phyloP scores from a whole-genome alignment of 768 basidiomycete genomes.

The Phylloporus sp. region DNA sequence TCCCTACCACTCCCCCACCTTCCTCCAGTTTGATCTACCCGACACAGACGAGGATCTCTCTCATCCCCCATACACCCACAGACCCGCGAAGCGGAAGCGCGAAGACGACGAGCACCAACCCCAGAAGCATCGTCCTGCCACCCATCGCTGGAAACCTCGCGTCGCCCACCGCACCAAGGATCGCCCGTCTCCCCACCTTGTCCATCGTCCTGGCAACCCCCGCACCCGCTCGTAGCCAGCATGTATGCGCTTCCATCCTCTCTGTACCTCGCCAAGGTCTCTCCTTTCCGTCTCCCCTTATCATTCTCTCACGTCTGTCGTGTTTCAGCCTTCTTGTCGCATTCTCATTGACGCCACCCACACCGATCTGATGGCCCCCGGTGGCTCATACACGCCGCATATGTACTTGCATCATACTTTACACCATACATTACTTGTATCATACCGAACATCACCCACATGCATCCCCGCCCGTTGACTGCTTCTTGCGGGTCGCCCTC shows the following conservation, averaged over 20 bases:
- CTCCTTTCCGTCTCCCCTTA: neutral
- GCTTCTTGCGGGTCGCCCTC: neutral
- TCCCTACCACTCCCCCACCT: slow-evolving; percentile 65
- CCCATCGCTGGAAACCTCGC: slow-evolving; percentile 19
- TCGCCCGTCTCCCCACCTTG: neutral
- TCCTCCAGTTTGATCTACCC: slow-evolving; percentile 64
- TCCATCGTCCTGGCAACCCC: slow-evolving; percentile 17
- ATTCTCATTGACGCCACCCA: slow-evolving; percentile 1
- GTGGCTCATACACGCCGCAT: slow-evolving; percentile 18
- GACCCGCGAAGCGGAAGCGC: slow-evolving; percentile 55
- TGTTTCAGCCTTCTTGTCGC: slow-evolving; percentile 9
- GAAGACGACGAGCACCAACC: slow-evolving; percentile 14
- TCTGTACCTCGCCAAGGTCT: neutral
- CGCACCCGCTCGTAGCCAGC: slow-evolving; percentile 13
- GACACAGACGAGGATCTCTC: slow-evolving; percentile 70
- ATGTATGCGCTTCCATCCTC: slow-evolving; percentile 9
- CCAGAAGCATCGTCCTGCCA: slow-evolving; percentile 24
- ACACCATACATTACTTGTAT: slow-evolving; percentile 24
- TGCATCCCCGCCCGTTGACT: slow-evolving; percentile 4
- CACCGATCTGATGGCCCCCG: slow-evolving; percentile 6
- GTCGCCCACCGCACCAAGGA: slow-evolving; percentile 9
- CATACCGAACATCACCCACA: slow-evolving; percentile 19
- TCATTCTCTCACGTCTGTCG: slow-evolving; percentile 17
- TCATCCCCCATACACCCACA: slow-evolving; percentile 59
- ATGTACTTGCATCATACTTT: slow-evolving; percentile 26